Conservation (phyloP, 345 rosid species). For the Dovyalis caffra region DNA sequence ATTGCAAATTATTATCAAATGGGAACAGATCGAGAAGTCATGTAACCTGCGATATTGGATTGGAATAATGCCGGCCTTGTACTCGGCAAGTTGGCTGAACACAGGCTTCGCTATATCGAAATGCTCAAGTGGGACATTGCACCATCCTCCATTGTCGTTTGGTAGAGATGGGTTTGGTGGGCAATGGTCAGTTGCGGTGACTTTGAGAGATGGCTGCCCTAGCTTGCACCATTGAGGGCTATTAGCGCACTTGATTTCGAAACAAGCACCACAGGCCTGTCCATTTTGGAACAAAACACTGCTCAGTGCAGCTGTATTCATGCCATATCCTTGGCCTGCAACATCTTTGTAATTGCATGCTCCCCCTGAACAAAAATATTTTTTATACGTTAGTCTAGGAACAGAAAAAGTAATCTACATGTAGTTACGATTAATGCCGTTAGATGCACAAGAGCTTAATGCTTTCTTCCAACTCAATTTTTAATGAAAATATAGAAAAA, state of each 20-base stretch:
- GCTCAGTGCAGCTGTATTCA: conserved; percentile 51
- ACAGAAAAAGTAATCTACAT: too few relatives aligned
- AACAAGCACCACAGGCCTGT: conserved; percentile 51
- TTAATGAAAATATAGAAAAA: too few relatives aligned
- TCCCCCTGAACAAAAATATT: conserved; percentile 35
- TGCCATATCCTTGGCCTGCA: conserved; percentile 38
- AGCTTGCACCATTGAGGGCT: conserved; percentile 52
- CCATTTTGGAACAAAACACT: conserved; percentile 43
- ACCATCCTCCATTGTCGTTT: conserved; percentile 70
- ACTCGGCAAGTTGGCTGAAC: conserved; percentile 49
- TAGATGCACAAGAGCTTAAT: too few relatives aligned
- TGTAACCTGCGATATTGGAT: conserved; percentile 60
- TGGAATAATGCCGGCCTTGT: conserved; percentile 58
- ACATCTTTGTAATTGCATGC: conserved; percentile 56
- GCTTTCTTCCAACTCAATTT: too few relatives aligned
- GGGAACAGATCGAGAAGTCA: not conserved
- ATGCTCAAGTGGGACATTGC: conserved; percentile 66
- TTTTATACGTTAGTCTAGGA: too few relatives aligned
- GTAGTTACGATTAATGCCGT: too few relatives aligned
- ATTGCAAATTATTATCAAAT: too few relatives aligned
- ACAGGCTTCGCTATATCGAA: conserved; percentile 71
- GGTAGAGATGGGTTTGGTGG: conserved; percentile 60
- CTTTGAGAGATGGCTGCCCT: conserved; percentile 47
- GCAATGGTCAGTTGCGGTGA: conserved; percentile 80
- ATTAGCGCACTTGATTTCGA: conserved; percentile 40